A percentile compares a stretch with the other conserved stretches of the same genome.
Evolutionary conservation across 2,329 filamentous ascomycete species (phyloP).

Genomic region (Paraphaeosphaeria sporulosa): DNA sequence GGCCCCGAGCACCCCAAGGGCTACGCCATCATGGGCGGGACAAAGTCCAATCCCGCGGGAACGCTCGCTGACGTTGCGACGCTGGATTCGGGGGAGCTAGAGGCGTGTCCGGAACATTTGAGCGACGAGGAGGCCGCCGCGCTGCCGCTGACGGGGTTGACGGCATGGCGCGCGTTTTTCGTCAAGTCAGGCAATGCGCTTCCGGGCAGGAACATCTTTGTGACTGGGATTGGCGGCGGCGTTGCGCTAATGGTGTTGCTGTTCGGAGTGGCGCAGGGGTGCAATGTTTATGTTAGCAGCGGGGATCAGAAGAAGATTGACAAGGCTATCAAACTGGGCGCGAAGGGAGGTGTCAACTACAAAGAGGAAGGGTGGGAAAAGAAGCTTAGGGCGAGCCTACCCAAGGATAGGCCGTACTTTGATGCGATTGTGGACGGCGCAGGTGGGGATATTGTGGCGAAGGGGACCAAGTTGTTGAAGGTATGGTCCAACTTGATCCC

Average conservation of each 20-base stretch:
- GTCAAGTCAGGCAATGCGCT: slow-evolving; percentile 74
- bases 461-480: slow-evolving; percentile 73
- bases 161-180: slow-evolving; percentile 85
- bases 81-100: slow-evolving; percentile 75
- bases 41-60: slow-evolving; percentile 69
- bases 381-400: slow-evolving; percentile 69
- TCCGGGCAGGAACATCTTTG: slow-evolving; percentile 75
- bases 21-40: slow-evolving; percentile 75
- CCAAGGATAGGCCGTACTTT: slow-evolving; percentile 70
- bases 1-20: slow-evolving; percentile 72
- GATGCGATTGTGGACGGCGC: slow-evolving; percentile 93
- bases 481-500: slow-evolving; percentile 31
- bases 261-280: slow-evolving; percentile 78
- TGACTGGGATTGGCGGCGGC: slow-evolving; percentile 93
- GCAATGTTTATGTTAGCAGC: slow-evolving; percentile 80
- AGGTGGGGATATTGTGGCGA: slow-evolving; percentile 81
- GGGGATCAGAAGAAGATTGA: slow-evolving; percentile 78
- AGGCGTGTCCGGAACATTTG: slow-evolving; percentile 77
- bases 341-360: slow-evolving; percentile 83
- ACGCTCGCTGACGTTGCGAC: slow-evolving; percentile 77
- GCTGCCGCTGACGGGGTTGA: slow-evolving; percentile 83
- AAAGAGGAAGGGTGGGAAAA: slow-evolving; percentile 82
- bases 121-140: slow-evolving; percentile 79
- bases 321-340: slow-evolving; percentile 75
- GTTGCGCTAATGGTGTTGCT: slow-evolving; percentile 84